These are phyloP conservation scores for Ajuga chamaepitys DNA, from an alignment of 257 asterid species.

Conservation along the genomic window DNA sequence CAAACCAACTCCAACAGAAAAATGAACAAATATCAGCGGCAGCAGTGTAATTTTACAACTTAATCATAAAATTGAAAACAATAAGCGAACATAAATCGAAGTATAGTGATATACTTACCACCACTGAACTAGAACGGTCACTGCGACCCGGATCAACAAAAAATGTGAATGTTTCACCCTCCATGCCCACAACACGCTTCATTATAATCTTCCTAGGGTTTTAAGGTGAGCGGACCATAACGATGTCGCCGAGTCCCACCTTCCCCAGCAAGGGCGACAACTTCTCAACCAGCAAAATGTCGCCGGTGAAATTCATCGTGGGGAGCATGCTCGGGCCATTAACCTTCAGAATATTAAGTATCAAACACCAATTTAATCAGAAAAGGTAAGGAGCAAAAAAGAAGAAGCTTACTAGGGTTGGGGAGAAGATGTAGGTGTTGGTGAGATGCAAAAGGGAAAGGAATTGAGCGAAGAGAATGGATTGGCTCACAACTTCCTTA, in stretches of 20 bases:
- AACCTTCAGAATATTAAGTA: slow-evolving; percentile 35
- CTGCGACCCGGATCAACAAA: slow-evolving; percentile 49
- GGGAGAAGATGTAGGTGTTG: slow-evolving; percentile 58
- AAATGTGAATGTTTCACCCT: slow-evolving; percentile 66
- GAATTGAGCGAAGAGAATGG: slow-evolving; percentile 52
- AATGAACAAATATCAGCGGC: background rate
- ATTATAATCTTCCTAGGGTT: slow-evolving; percentile 74
- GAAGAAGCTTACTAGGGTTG: slow-evolving; percentile 44
- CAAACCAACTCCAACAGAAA: background rate
- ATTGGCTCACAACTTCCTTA: slow-evolving; percentile 46
- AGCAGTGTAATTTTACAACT: background rate
- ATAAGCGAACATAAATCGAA: background rate
- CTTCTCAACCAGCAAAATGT: slow-evolving; percentile 71
- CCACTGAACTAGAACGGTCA: slow-evolving; percentile 38
- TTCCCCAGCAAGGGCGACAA: slow-evolving; percentile 61
- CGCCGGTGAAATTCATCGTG: slow-evolving; percentile 84
- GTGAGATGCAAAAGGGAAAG: slow-evolving; percentile 70
- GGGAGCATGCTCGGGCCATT: slow-evolving; percentile 98
- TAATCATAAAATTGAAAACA: background rate
- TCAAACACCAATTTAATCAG: background rate
- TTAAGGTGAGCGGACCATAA: slow-evolving; percentile 65
- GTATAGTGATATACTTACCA: slow-evolving; percentile 31
- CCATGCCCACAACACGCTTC: slow-evolving; percentile 78
- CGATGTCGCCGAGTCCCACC: slow-evolving; percentile 71
- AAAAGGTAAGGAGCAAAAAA: background rate